Evolutionary conservation across 148 eudicot genomes (phyloP).

Genomic region (Dysphania ambrosioides): DNA sequence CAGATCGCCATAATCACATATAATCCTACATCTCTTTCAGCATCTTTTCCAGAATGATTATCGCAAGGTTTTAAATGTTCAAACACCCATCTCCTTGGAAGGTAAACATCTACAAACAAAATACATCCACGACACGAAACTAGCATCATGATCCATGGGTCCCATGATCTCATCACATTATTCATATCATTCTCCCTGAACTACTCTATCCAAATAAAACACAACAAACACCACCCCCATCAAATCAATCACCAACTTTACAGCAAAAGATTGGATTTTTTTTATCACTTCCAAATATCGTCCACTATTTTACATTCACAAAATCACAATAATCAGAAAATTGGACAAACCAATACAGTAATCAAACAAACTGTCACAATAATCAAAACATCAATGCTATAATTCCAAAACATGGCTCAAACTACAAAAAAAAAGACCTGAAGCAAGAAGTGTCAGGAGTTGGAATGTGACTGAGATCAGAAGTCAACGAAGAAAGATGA

Average conservation of each 20-base stretch:
- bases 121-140: background rate
- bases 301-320: no score
- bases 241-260: background rate
- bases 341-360: no score
- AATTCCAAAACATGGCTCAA: no score
- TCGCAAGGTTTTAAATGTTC: background rate
- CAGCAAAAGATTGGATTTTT: no score
- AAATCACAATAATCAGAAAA: no score
- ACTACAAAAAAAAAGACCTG: slow-evolving; percentile 31
- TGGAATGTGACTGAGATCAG: slow-evolving; percentile 40
- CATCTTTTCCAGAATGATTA: background rate
- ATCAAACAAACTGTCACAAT: background rate
- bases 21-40: background rate
- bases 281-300: no score
- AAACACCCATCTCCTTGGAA: background rate
- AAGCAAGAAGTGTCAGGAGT: slow-evolving; percentile 34
- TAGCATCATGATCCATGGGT: no score
- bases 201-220: background rate
- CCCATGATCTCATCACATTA: no score
- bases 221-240: background rate
- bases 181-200: background rate
- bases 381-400: background rate
- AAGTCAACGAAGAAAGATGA: slow-evolving; percentile 33
- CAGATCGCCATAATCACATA: background rate
- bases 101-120: background rate